Evolutionary conservation across 768 basidiomycete genomes (phyloP).

Genomic region (Lentinus brumalis): DNA sequence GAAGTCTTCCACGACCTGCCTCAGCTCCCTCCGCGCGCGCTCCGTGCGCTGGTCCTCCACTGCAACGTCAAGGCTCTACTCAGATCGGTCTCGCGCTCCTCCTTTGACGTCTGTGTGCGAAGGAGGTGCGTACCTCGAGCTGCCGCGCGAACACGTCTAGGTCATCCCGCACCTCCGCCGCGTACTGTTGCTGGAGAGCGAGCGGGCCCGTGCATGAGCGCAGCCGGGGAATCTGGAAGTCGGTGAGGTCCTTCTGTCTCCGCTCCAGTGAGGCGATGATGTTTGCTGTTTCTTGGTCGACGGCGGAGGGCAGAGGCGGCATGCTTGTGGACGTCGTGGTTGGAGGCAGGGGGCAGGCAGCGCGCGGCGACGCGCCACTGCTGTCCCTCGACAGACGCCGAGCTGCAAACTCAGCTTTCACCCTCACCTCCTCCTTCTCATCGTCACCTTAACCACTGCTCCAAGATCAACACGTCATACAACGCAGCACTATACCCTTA

Average conservation of each 20-base stretch:
- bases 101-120: neutral
- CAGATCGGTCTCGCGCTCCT: conserved; percentile 18
- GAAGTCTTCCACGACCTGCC: conserved; percentile 51
- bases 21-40: conserved; percentile 51
- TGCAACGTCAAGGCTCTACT: conserved; percentile 65
- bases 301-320: conserved; percentile 60
- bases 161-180: conserved; percentile 77
- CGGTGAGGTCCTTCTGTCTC: conserved; percentile 60
- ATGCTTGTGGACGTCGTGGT: conserved; percentile 41
- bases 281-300: conserved; percentile 52
- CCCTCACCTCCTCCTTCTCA: neutral
- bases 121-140: conserved; percentile 57
- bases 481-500: neutral
- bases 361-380: neutral
- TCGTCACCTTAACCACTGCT: too few species aligned
- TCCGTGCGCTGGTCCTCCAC: conserved; percentile 73
- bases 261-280: conserved; percentile 57
- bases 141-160: conserved; percentile 60
- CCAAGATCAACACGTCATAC: neutral
- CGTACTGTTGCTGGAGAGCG: conserved; percentile 67
- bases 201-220: conserved; percentile 69
- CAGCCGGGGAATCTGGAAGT: conserved; percentile 78
- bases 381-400: conserved; percentile 4
- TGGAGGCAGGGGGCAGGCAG: neutral
- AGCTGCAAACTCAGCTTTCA: neutral